phyloP scores from a whole-genome alignment of 2,329 filamentous ascomycete species.

The Talaromyces sp. region DNA sequence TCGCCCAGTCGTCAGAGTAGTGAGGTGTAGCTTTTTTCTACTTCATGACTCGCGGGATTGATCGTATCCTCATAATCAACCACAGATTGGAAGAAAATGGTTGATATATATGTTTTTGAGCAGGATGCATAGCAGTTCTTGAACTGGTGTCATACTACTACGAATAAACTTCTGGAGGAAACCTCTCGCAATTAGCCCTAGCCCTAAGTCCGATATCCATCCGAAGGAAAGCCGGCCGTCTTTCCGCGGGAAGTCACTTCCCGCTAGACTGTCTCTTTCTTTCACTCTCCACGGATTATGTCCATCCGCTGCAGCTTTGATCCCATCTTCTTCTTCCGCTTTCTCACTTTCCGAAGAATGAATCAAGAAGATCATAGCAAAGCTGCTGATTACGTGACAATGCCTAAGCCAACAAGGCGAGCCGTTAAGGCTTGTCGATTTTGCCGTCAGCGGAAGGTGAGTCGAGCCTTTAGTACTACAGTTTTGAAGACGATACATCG shows the following conservation, averaged over 20 bases:
- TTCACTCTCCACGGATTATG: not conserved
- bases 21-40: not conserved
- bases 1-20: no score
- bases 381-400: not conserved
- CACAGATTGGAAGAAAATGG: not conserved
- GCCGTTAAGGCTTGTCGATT: conserved; percentile 16
- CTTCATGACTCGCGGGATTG: not conserved
- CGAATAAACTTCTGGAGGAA: no score
- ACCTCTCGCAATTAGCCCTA: not conserved
- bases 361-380: not conserved
- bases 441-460: conserved; percentile 16
- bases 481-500: not conserved
- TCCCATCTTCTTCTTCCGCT: not conserved
- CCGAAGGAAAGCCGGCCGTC: not conserved
- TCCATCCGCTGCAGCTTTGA: not conserved
- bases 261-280: not conserved
- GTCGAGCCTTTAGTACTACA: not conserved
- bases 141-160: no score
- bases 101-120: not conserved
- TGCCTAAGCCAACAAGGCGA: conserved; percentile 12
- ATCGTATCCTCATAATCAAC: not conserved
- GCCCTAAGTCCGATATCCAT: not conserved
- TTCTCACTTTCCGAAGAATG: not conserved
- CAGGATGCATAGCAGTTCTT: no score
- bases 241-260: not conserved